phyloP scores from a whole-genome alignment of 495 filamentous ascomycete species.

The Baudoinia panamericana region DNA sequence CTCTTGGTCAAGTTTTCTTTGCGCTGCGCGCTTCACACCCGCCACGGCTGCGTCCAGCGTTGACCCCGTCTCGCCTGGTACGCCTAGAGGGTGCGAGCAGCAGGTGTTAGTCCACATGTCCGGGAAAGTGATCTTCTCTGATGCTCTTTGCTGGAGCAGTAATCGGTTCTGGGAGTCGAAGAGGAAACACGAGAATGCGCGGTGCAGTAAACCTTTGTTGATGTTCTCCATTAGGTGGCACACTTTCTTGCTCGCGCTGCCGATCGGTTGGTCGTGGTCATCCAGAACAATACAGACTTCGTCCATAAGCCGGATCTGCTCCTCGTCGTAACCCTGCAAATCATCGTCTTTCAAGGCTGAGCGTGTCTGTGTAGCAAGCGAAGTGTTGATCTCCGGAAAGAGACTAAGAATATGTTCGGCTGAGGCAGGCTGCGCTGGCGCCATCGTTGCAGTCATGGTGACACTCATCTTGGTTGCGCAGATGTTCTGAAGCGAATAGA shows the following conservation, averaged over 20 bases:
- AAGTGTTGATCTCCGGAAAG: slow-evolving; percentile 94
- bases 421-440: slow-evolving; percentile 45
- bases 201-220: slow-evolving; percentile 83
- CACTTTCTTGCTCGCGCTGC: slow-evolving; percentile 94
- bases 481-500: no score
- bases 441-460: slow-evolving; percentile 28
- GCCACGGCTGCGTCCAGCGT: slow-evolving; percentile 65
- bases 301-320: slow-evolving; percentile 96
- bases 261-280: slow-evolving; percentile 83
- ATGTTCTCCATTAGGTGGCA: slow-evolving; percentile 99
- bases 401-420: slow-evolving; percentile 76
- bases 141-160: slow-evolving; percentile 86
- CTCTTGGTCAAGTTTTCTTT: slow-evolving; percentile 87
- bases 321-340: slow-evolving; percentile 81
- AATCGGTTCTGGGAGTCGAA: slow-evolving; percentile 82
- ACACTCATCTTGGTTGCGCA: slow-evolving; percentile 15
- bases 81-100: slow-evolving; percentile 91
- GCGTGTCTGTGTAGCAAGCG: slow-evolving; percentile 37
- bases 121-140: slow-evolving; percentile 98
- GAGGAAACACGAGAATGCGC: slow-evolving; percentile 94
- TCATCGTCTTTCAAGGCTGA: slow-evolving; percentile 34
- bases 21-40: slow-evolving; percentile 81
- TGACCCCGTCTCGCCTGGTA: slow-evolving; percentile 79
- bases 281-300: slow-evolving; percentile 97
- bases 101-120: slow-evolving; percentile 99